A percentile compares a stretch with the other conserved stretches of the same genome.
Conservation (phyloP, 805 yeast species). For the Cyberlindnera mississippiensis region DNA sequence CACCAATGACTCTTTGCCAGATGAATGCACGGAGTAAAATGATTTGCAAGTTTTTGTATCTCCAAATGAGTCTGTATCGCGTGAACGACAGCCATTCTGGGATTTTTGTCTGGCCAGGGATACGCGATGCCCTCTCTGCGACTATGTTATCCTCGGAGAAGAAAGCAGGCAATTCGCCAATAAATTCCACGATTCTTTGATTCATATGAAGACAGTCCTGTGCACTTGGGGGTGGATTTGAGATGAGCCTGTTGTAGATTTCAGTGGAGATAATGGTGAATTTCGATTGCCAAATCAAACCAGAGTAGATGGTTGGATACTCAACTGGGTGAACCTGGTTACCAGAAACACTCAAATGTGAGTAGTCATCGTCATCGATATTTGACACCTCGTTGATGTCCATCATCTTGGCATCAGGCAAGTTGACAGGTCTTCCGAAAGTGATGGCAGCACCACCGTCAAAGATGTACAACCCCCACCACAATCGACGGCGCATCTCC, state of each 20-base stretch:
- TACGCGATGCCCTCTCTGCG: constrained; percentile 23
- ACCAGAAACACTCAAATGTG: constrained; percentile 13
- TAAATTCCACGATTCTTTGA: constrained; percentile 37
- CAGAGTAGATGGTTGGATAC: constrained; percentile 55
- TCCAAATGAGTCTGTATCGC: constrained; percentile 52
- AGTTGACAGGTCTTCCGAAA: constrained; percentile 59
- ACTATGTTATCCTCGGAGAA: constrained; percentile 39
- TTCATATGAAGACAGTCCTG: constrained; percentile 49
- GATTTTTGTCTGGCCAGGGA: constrained; percentile 23
- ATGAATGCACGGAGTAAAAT: constrained; percentile 53
- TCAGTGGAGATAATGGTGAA: constrained; percentile 45
- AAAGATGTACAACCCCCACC: constrained; percentile 66
- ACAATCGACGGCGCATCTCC: constrained; percentile 56
- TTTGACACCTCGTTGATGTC: constrained; percentile 50
- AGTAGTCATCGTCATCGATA: constrained; percentile 40
- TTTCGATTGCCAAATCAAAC: constrained; percentile 50
- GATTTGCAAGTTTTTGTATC: constrained; percentile 52
- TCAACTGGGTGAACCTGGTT: constrained; percentile 20
- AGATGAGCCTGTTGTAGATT: constrained; percentile 43
- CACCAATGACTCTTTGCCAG: constrained; percentile 46
- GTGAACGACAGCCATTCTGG: constrained; percentile 55
- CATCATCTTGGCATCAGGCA: constrained; percentile 44
- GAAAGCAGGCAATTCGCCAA: constrained; percentile 41
- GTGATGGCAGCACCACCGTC: constrained; percentile 63
- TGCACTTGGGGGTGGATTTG: constrained; percentile 45